Conservation (phyloP, 208 protist genomes). For the Leishmania mexicana region DNA sequence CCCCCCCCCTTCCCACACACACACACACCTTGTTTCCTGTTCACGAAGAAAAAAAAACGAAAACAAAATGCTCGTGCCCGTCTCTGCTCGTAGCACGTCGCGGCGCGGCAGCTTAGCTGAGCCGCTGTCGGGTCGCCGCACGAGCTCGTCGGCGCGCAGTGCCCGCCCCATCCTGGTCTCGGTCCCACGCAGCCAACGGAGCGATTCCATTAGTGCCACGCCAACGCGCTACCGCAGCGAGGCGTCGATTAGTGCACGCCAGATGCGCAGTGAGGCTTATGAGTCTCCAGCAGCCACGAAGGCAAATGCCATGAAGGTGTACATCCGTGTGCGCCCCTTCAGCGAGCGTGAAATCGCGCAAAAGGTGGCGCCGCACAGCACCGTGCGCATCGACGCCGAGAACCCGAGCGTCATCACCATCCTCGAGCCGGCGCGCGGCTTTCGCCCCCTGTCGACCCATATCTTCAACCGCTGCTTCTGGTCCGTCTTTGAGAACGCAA, state of each 20-base stretch:
- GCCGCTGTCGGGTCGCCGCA: conserved; percentile 14
- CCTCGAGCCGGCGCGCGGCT: conserved; percentile 65
- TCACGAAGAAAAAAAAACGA: neutral
- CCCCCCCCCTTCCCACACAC: neutral
- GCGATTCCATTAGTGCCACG: conserved; percentile 26
- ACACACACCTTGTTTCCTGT: too few relatives aligned
- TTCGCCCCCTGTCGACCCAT: conserved; percentile 59
- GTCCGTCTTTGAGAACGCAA: conserved; percentile 65
- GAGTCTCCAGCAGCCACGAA: neutral
- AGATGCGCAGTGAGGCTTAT: neutral
- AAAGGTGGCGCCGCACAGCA: conserved; percentile 49
- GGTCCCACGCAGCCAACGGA: conserved; percentile 19
- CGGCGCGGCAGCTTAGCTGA: conserved; percentile 15
- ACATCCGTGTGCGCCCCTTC: conserved; percentile 85
- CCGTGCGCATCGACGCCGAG: conserved; percentile 62
- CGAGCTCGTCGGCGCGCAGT: conserved; percentile 1
- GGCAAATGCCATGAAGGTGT: conserved; percentile 84
- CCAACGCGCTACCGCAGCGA: conserved; percentile 17
- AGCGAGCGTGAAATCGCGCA: conserved; percentile 76
- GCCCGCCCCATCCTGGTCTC: neutral
- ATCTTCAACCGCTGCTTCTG: conserved; percentile 83
- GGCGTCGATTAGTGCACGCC: conserved; percentile 11
- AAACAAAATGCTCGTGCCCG: neutral
- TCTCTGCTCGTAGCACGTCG: conserved; percentile 26
- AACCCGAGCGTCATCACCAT: conserved; percentile 74